A percentile compares a stretch with the other conserved stretches of the same genome.
Evolutionary conservation across 148 eudicot genomes (phyloP).

Genomic region (Euryodendron excelsum): DNA sequence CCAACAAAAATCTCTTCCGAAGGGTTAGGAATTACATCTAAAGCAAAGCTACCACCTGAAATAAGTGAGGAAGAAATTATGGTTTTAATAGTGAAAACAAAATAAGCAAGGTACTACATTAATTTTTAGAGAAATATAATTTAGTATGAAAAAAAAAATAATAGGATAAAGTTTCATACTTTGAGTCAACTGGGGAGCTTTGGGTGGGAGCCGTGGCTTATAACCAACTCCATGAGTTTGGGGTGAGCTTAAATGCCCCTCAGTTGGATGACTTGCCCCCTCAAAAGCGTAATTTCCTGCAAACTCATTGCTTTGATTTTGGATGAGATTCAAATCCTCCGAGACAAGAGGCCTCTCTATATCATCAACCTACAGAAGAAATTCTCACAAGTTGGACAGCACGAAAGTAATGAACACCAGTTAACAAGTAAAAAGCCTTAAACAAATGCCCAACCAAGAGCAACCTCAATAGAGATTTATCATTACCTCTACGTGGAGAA

Average conservation of each 20-base stretch:
- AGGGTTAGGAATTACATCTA: conserved; percentile 53
- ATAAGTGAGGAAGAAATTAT: conserved; percentile 14
- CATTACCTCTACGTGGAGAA: background rate
- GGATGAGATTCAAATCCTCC: conserved; percentile 43
- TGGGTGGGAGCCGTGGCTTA: conserved; percentile 44
- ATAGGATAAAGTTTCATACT: conserved; percentile 35
- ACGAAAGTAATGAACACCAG: background rate
- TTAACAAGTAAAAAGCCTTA: background rate
- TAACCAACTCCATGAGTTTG: conserved; percentile 42
- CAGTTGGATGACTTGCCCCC: conserved; percentile 32
- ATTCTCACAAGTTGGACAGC: conserved; percentile 13
- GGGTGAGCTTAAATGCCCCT: conserved; percentile 37
- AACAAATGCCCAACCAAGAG: conserved; percentile 8
- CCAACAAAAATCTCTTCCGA: conserved; percentile 59
- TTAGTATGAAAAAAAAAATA: background rate
- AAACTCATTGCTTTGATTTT: conserved; percentile 42
- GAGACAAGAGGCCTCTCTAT: conserved; percentile 80
- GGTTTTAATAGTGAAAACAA: background rate
- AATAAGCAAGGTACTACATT: background rate
- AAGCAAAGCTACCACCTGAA: conserved; percentile 58
- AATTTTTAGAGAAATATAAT: conserved; percentile 1
- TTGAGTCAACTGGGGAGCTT: conserved; percentile 50
- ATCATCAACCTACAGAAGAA: conserved; percentile 61
- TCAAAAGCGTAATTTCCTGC: conserved; percentile 31
- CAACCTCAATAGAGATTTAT: background rate